These are phyloP conservation scores for Termitomyces sp. DNA, from an alignment of 1,284 basidiomycete genomes.

Conservation along the genomic window DNA sequence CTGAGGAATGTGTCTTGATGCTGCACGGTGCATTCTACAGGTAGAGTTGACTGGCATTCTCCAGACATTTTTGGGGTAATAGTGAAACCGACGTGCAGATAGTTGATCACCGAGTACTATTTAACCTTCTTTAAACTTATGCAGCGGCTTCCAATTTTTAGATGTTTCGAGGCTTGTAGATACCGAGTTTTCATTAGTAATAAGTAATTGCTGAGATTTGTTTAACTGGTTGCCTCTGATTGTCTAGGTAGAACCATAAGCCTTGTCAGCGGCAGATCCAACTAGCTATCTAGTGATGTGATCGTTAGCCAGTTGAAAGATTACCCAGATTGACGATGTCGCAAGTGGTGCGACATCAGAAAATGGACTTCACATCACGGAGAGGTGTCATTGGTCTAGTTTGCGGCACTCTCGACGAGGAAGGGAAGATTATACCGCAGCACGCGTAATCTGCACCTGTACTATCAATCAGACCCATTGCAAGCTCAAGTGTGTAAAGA, in stretches of 20 bases:
- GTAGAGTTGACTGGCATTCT: neutral
- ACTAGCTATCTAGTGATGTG: neutral
- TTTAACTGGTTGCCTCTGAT: neutral
- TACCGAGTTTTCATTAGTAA: neutral
- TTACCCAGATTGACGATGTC: neutral
- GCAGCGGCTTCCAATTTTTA: neutral
- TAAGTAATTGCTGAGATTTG: neutral
- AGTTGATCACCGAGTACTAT: constrained; percentile 31
- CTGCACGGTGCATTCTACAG: constrained; percentile 5
- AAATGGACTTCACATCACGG: neutral
- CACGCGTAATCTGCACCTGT: neutral
- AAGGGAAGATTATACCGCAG: neutral
- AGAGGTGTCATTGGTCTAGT: neutral
- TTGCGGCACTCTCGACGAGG: neutral
- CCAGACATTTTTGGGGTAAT: constrained; percentile 1
- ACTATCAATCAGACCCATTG: neutral
- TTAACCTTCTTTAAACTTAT: constrained; percentile 8
- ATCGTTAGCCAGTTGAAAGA: neutral
- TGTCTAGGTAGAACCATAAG: neutral
- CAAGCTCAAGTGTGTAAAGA: neutral
- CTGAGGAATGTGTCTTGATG: constrained; percentile 23
- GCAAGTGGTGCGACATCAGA: neutral
- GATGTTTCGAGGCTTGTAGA: neutral
- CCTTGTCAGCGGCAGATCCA: neutral
- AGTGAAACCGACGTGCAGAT: neutral